Base-by-base conservation (phyloP, 2,329 filamentous ascomycete species). In the Exophiala alcalophila region DNA sequence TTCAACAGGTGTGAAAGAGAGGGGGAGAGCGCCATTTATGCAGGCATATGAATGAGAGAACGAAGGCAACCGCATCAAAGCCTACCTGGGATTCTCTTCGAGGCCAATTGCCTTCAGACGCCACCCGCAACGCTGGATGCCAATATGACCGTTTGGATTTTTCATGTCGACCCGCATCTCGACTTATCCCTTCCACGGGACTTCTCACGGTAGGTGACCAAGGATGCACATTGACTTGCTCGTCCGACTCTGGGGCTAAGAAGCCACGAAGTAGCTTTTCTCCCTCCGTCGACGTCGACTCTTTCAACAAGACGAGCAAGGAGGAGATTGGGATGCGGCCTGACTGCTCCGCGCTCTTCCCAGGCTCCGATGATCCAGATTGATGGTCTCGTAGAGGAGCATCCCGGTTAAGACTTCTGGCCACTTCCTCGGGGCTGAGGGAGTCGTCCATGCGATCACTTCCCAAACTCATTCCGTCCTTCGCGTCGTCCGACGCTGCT, bases 71-170 rank as follows among this genome's bases (percentile, higher is more conserved):
- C n/a, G n/a, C n/a, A n/a, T n/a, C n/a, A 14, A 5, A 4, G 14
- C 15, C 29, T 18, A 18, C 9, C 25, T 28, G 4, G 25, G 25
- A 3, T 11, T 27, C 7, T 14, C 25, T 27, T 8, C 11, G 25
- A n/a, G n/a, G n/a, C n/a, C n/a, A n/a, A 30, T 11, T 34, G 18
- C 32, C 31, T 12, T 42, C 28, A 11, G 39, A 40, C n/a, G 43
- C 34, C 25, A 46, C 11, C 19, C 45, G 48, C 11, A 50, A 29
- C 3, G 41, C 48, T 14, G 48, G 44, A 20, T 50, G 48, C 48
- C 48, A 50, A 14, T 9, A 18, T n/a, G 44, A 40, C 8, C 49
- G 44, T 25, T 48, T 44, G 7, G 12, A 24, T 26, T 35, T 28
- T 19, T 27, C 34, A 4, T 33, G 27, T 9, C n/a, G 27, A 15